Conservation (phyloP, 352 stramenopile genomes). For the Hyaloperonospora brassicae region DNA sequence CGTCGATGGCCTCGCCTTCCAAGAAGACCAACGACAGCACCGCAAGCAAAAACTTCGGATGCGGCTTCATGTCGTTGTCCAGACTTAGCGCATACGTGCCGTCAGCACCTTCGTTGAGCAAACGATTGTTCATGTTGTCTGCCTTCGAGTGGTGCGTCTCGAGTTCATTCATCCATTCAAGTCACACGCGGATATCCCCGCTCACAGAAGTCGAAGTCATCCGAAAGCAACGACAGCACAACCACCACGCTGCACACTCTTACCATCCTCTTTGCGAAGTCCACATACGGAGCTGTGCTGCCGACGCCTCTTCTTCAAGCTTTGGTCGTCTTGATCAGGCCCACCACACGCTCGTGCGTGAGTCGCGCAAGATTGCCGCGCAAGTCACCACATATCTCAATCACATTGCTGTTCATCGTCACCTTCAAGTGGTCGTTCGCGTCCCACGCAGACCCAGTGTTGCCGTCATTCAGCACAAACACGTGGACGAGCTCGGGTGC, state of each 20-base stretch:
- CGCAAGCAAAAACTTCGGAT: no score
- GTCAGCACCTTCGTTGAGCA: slow-evolving; percentile 86
- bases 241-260: no score
- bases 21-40: slow-evolving; percentile 89
- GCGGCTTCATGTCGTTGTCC: no score
- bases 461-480: slow-evolving; percentile 85
- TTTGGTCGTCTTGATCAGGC: slow-evolving; percentile 73
- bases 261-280: slow-evolving; percentile 85
- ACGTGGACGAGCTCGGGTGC: slow-evolving; percentile 80
- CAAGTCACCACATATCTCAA: slow-evolving; percentile 78
- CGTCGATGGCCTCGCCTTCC: slow-evolving; percentile 78
- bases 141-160: no score
- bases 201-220: no score
- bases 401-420: slow-evolving; percentile 85
- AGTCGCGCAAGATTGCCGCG: slow-evolving; percentile 70
- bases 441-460: slow-evolving; percentile 85
- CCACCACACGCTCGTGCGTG: no score
- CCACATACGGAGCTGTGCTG: slow-evolving; percentile 82
- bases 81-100: slow-evolving; percentile 87
- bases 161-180: no score
- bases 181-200: no score
- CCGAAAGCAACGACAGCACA: no score
- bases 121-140: slow-evolving; percentile 88
- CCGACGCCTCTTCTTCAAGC: slow-evolving; percentile 75
- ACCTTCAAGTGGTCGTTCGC: slow-evolving; percentile 88